Percentiles rank a stretch among this genome's conserved stretches.
phyloP scores from a whole-genome alignment of 164 flowering plant species.

The Macadamia integrifolia region DNA sequence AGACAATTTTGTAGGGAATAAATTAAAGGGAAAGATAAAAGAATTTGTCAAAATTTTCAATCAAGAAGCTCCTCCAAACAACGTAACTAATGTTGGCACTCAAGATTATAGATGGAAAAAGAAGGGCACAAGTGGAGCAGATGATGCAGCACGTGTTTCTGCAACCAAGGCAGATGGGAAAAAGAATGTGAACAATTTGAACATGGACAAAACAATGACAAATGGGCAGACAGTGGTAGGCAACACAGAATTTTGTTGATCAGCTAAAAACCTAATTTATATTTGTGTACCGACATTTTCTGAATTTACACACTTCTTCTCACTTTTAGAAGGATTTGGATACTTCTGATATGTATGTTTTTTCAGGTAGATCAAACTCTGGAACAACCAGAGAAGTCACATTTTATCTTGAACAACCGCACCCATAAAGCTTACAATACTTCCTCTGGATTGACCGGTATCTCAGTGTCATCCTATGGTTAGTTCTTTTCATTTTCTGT shows the following conservation, averaged over 20 bases:
- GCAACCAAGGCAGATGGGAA: conserved; percentile 16
- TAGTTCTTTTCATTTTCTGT: conserved; percentile 13
- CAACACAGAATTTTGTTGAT: conserved; percentile 4
- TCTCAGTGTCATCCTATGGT: conserved; percentile 30
- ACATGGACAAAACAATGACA: conserved; percentile 15
- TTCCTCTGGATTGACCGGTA: conserved; percentile 17
- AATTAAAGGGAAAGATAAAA: conserved; percentile 56
- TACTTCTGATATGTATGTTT: conserved; percentile 2
- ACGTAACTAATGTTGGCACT: conserved; percentile 14
- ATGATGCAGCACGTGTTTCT: conserved; percentile 13
- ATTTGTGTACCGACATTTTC: neutral
- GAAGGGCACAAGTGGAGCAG: conserved; percentile 12
- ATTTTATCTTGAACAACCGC: conserved; percentile 7
- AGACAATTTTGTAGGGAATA: conserved; percentile 22
- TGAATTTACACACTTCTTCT: neutral
- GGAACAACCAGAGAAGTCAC: conserved; percentile 16
- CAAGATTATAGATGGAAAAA: conserved; percentile 30
- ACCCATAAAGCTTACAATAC: conserved; percentile 9
- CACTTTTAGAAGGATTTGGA: neutral
- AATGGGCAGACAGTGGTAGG: conserved; percentile 31
- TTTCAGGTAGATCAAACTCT: conserved; percentile 33
- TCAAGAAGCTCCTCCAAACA: conserved; percentile 46
- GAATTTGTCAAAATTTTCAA: conserved; percentile 73
- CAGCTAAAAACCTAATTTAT: neutral
- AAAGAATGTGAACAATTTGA: conserved; percentile 4